Evolutionary conservation across 1,139 yeast species (phyloP).

Genomic region (Lodderomyces margitis): DNA sequence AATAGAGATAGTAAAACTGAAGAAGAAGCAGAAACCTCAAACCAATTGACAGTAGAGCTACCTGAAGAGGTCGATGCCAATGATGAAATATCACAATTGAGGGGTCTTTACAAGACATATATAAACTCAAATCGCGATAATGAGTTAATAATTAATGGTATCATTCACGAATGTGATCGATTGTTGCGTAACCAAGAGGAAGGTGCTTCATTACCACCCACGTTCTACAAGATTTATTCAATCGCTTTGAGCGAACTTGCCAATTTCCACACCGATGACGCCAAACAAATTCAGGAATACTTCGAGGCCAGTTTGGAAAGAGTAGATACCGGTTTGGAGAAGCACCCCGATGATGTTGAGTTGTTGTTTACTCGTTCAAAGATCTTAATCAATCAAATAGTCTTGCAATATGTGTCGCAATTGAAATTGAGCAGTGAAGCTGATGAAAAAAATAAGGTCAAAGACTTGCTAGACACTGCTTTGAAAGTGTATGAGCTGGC

Average conservation of each 20-base stretch:
- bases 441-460: constrained; percentile 29
- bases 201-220: constrained; percentile 43
- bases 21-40: constrained; percentile 19
- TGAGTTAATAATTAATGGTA: constrained; percentile 72
- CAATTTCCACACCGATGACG: constrained; percentile 44
- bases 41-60: constrained; percentile 66
- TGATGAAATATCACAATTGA: constrained; percentile 73
- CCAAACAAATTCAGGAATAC: constrained; percentile 47
- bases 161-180: constrained; percentile 89
- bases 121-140: constrained; percentile 53
- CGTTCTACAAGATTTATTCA: constrained; percentile 73
- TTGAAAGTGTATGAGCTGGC: constrained; percentile 46
- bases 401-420: constrained; percentile 54
- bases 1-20: not conserved
- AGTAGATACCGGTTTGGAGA: constrained; percentile 55
- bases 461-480: constrained; percentile 41
- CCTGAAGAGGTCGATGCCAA: constrained; percentile 70
- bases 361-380: constrained; percentile 55
- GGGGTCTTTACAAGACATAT: constrained; percentile 68
- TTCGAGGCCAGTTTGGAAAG: constrained; percentile 74
- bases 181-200: constrained; percentile 49
- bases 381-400: constrained; percentile 56
- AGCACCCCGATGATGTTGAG: constrained; percentile 42
- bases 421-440: constrained; percentile 35
- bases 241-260: constrained; percentile 70